Percentiles rank a stretch among this genome's conserved stretches.
phyloP scores from a whole-genome alignment of 2,329 filamentous ascomycete species.

The Epichloe baconii region DNA sequence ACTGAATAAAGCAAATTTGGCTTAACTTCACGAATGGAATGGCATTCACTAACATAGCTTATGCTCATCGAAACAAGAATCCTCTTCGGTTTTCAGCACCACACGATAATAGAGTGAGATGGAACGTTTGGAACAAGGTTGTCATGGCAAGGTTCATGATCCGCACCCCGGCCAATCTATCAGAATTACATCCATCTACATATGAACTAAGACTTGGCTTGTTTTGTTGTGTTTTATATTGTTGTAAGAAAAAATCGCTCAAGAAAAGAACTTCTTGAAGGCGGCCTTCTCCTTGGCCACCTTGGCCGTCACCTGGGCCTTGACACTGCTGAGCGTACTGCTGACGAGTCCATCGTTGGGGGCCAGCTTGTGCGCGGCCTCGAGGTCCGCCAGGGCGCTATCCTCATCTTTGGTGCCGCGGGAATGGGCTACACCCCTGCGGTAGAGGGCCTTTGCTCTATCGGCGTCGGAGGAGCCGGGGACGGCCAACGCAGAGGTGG shows the following conservation, averaged over 20 bases:
- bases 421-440: slow-evolving; percentile 63
- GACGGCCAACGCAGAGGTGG: slow-evolving; percentile 60
- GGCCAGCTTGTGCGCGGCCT: slow-evolving; percentile 60
- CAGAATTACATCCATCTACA: neutral
- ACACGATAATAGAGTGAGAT: too few species aligned
- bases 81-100: too few species aligned
- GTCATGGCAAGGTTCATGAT: neutral
- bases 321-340: slow-evolving; percentile 65
- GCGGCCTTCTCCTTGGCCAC: slow-evolving; percentile 82
- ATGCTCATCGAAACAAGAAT: too few species aligned
- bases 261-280: slow-evolving; percentile 81
- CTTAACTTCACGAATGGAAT: too few species aligned
- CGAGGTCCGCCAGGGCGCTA: slow-evolving; percentile 58
- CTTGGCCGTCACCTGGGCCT: slow-evolving; percentile 59
- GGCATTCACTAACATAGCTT: too few species aligned
- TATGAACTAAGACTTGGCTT: neutral
- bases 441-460: slow-evolving; percentile 79
- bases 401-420: slow-evolving; percentile 71
- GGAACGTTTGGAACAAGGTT: neutral
- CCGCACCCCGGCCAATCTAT: neutral
- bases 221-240: neutral
- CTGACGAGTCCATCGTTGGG: slow-evolving; percentile 63
- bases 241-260: neutral
- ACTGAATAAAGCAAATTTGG: too few species aligned
- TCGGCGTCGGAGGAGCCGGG: slow-evolving; percentile 57